Evolutionary conservation across 2,329 filamentous ascomycete species (phyloP).

Genomic region (Diaporthe helianthi): DNA sequence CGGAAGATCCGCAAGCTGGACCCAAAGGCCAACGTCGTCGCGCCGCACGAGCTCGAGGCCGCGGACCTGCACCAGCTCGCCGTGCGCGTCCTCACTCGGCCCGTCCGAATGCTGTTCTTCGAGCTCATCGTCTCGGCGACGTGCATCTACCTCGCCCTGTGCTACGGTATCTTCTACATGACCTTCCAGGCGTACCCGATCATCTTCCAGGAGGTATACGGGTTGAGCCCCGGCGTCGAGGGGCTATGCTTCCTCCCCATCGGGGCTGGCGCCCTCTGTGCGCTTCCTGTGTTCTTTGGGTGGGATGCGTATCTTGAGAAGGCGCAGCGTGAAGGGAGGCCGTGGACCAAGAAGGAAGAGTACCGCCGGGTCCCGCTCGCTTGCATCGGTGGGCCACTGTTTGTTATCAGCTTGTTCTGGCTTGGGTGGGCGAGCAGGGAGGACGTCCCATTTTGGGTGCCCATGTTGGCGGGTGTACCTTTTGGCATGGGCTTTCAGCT

Average conservation of each 20-base stretch:
- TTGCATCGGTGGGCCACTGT: conserved; percentile 72
- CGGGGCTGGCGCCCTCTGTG: conserved; percentile 65
- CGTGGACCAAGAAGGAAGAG: conserved; percentile 70
- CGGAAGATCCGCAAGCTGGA: conserved; percentile 62
- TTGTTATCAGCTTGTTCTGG: conserved; percentile 64
- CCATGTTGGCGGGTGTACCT: conserved; percentile 65
- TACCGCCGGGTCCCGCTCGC: conserved; percentile 75
- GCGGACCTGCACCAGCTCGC: conserved; percentile 64
- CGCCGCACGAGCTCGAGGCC: conserved; percentile 70
- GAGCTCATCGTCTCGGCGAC: conserved; percentile 77
- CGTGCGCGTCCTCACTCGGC: conserved; percentile 74
- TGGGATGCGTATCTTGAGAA: conserved; percentile 68
- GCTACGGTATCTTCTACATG: conserved; percentile 73
- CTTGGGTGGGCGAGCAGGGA: conserved; percentile 64
- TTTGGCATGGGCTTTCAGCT: conserved; percentile 69
- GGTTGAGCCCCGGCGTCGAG: conserved; percentile 67
- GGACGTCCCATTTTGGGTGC: conserved; percentile 58
- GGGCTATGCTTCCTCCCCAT: conserved; percentile 75
- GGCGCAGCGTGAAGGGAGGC: conserved; percentile 54
- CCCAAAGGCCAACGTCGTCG: conserved; percentile 58
- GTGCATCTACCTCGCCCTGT: conserved; percentile 74
- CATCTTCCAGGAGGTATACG: conserved; percentile 71
- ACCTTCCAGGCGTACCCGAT: conserved; percentile 79
- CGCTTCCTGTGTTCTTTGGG: conserved; percentile 66
- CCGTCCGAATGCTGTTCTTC: conserved; percentile 73